These are phyloP conservation scores for Maudiozyma barnettii DNA, from an alignment of 805 yeast genomes.

Conservation along the genomic window DNA sequence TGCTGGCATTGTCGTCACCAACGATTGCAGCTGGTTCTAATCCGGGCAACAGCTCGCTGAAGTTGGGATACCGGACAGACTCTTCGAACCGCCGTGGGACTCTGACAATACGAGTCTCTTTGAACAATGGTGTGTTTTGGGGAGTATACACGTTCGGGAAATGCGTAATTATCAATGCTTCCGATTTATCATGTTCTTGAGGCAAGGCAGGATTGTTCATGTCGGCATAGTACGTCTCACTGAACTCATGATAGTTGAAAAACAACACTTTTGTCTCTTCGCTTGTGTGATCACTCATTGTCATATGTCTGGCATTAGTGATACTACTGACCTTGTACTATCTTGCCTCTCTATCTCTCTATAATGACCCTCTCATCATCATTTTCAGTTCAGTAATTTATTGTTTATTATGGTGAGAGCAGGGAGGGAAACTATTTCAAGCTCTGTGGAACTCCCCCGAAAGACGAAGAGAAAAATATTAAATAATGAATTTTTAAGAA, in stretches of 20 bases:
- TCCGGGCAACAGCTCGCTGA: constrained; percentile 49
- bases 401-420: too few species aligned
- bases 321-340: too few species aligned
- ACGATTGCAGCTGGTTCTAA: constrained; percentile 52
- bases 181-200: constrained; percentile 24
- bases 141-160: constrained; percentile 50
- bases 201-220: constrained; percentile 6
- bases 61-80: constrained; percentile 40
- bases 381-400: too few species aligned
- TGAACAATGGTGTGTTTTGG: constrained; percentile 22
- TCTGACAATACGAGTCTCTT: constrained; percentile 49
- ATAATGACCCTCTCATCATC: too few species aligned
- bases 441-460: too few species aligned
- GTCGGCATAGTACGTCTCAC: constrained; percentile 29
- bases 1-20: constrained; percentile 3
- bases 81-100: constrained; percentile 45
- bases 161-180: constrained; percentile 46
- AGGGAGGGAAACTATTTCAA: too few species aligned
- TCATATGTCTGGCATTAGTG: too few species aligned
- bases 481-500: too few species aligned
- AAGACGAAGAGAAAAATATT: neutral
- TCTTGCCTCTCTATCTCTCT: too few species aligned
- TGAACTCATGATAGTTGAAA: constrained; percentile 62
- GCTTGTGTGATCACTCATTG: neutral
- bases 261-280: constrained; percentile 26